These are phyloP conservation scores for Penicillium sclerotigenum DNA, from an alignment of 2,329 filamentous ascomycete species.

Conservation along the genomic window DNA sequence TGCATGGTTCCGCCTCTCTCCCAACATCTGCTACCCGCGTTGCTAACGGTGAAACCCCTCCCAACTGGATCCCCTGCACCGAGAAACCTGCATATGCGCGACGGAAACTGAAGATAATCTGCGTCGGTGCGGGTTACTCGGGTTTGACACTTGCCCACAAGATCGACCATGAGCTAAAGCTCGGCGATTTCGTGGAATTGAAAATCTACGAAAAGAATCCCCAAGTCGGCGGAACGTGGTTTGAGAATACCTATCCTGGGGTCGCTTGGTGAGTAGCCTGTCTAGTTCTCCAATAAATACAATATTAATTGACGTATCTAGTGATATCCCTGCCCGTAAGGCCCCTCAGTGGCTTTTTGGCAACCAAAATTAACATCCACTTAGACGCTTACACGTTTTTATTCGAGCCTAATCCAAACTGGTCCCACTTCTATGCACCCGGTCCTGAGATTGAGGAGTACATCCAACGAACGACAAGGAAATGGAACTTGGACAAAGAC, in stretches of 20 bases:
- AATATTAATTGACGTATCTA: neutral
- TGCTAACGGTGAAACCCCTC: neutral
- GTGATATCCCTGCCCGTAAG: slow-evolving; percentile 30
- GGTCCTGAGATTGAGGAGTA: slow-evolving; percentile 45
- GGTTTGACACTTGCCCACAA: slow-evolving; percentile 23
- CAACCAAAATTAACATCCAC: neutral
- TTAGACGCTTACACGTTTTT: slow-evolving; percentile 37
- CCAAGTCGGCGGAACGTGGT: slow-evolving; percentile 15
- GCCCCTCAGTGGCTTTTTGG: slow-evolving; percentile 10
- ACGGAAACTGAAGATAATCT: slow-evolving; percentile 9
- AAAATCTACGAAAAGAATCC: slow-evolving; percentile 16
- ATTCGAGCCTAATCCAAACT: slow-evolving; percentile 45
- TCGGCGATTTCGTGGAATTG: slow-evolving; percentile 7
- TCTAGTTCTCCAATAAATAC: neutral
- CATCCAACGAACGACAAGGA: slow-evolving; percentile 37
- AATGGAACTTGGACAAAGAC: slow-evolving; percentile 40
- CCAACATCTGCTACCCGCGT: neutral
- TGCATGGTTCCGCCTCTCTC: neutral
- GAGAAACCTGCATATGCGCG: neutral
- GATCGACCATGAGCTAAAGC: slow-evolving; percentile 16
- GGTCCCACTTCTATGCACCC: slow-evolving; percentile 42
- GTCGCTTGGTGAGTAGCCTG: slow-evolving; percentile 23
- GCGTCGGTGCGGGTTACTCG: slow-evolving; percentile 22
- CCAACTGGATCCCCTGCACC: neutral
- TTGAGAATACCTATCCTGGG: slow-evolving; percentile 24